Evolutionary conservation across 345 rosid genomes (phyloP), one percentile per base, ranked within the genome.

Genomic region (Trapa bicornis): DNA sequence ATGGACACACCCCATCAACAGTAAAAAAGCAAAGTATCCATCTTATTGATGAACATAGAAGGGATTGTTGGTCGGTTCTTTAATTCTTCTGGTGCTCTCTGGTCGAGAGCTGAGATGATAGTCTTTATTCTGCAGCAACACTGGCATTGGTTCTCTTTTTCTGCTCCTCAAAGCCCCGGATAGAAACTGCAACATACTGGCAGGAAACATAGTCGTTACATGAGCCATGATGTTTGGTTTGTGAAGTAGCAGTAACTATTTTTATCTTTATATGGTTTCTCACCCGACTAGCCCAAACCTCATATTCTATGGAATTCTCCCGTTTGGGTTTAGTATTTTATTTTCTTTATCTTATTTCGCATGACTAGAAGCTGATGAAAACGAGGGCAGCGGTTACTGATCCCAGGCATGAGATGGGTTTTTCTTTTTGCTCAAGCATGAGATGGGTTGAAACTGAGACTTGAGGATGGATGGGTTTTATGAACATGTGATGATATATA

Each of bases 1-100:
- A 81, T 80, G 39, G 95, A 80, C 68, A 77, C 77, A 36, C 65
- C 67, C 58, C 74, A 82, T 52, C 81, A 78, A 73, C 75, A 29
- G 68, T 77, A 74, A 80, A 70, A 68, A 70, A 65, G 62, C 32
- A 68, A 41, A 41, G 45, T 41, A 12, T n/a, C 42, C 43, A 41
- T 8, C 68, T 45, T 67, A 64, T n/a, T 7, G 54, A 53, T 37
- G 68, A 75, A 66, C 71, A 65, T 68, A 73, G 63, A 72, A 72
- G 66, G 17, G 70, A 71, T 63, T 58, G 37, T 12, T 58, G 63
- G 63, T 58, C 32, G 10, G 60, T 54, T 54, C 38, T 58, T 58
- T 11, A 36, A 37, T 36, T 71, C 71, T 36, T 45, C 47, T 50
- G 33, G 54, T 65, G 39, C 56, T 14, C 41, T 71, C 29, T 22